Evolutionary conservation across 148 eudicot species (phyloP).

Genomic region (Cornus controversa): DNA sequence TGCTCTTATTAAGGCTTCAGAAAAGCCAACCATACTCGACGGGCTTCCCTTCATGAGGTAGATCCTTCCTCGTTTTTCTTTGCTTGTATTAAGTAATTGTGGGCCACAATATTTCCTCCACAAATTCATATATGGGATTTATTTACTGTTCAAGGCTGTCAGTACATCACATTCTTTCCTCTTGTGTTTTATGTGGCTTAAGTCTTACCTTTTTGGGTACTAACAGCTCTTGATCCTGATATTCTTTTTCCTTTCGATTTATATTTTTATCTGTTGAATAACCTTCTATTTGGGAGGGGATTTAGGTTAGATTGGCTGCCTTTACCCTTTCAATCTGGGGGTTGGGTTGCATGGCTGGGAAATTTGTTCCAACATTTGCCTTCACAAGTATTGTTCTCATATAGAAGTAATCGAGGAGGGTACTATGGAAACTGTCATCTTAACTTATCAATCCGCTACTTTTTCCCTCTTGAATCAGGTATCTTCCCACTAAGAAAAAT

Average conservation of each 20-base stretch:
- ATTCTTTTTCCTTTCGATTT: not conserved
- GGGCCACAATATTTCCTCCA: no score
- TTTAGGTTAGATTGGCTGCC: not conserved
- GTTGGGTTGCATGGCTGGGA: not conserved
- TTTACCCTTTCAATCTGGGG: not conserved
- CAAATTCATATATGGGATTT: no score
- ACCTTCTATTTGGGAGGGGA: not conserved
- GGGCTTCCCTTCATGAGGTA: constrained; percentile 8
- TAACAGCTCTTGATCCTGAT: no score
- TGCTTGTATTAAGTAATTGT: no score
- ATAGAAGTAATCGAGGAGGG: not conserved
- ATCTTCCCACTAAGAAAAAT: constrained; percentile 5
- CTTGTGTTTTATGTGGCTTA: no score
- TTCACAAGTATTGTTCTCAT: not conserved
- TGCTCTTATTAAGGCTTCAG: constrained; percentile 6
- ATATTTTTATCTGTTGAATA: not conserved
- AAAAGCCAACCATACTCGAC: constrained; percentile 3
- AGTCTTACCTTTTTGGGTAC: no score
- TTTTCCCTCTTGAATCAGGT: not conserved
- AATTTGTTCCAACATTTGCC: not conserved
- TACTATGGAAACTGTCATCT: not conserved
- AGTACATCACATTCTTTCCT: no score
- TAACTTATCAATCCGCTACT: not conserved
- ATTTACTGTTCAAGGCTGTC: no score
- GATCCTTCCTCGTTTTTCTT: no score